Percentiles rank a stretch among this genome's conserved stretches.
Evolutionary conservation across 129 eudicot genomes (phyloP).

Genomic region (Sambucus nigra): DNA sequence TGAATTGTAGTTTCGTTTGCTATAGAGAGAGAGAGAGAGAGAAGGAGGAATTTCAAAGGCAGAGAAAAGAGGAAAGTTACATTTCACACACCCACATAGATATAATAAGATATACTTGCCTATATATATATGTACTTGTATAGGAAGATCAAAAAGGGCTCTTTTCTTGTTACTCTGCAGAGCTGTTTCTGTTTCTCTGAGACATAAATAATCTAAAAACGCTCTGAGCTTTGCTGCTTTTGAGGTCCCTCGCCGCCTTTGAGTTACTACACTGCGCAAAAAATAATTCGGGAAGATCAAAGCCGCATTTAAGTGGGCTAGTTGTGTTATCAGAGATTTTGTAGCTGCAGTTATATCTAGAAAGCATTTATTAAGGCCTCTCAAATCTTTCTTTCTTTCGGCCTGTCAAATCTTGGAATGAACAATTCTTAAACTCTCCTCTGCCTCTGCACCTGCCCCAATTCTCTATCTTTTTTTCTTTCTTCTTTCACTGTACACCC

Average conservation of each 20-base stretch:
- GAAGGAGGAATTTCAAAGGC: constrained; percentile 4
- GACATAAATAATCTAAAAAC: not conserved
- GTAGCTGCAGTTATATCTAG: not conserved
- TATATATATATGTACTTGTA: constrained; percentile 14
- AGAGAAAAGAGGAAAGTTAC: constrained; percentile 6
- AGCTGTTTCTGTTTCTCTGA: not conserved
- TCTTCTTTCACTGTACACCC: not conserved
- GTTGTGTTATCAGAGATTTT: not conserved
- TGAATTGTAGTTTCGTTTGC: not conserved
- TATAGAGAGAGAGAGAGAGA: constrained; percentile 3
- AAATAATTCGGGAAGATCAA: constrained; percentile 12
- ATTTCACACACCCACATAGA: not conserved
- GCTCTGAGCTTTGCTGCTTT: constrained; percentile 15
- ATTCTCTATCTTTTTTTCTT: not conserved
- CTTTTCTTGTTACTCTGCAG: constrained; percentile 6
- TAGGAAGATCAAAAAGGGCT: constrained; percentile 21
- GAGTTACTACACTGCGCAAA: not conserved
- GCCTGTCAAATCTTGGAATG: constrained; percentile 5
- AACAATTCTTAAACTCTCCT: constrained; percentile 9
- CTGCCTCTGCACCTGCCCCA: not conserved
- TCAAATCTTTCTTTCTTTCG: not conserved
- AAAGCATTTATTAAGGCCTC: not conserved
- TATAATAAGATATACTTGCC: constrained; percentile 3
- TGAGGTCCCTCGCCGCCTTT: constrained; percentile 32
- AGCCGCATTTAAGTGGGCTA: constrained; percentile 21